phyloP scores from a whole-genome alignment of 441 rosid genomes.

The Caryocar brasiliense region DNA sequence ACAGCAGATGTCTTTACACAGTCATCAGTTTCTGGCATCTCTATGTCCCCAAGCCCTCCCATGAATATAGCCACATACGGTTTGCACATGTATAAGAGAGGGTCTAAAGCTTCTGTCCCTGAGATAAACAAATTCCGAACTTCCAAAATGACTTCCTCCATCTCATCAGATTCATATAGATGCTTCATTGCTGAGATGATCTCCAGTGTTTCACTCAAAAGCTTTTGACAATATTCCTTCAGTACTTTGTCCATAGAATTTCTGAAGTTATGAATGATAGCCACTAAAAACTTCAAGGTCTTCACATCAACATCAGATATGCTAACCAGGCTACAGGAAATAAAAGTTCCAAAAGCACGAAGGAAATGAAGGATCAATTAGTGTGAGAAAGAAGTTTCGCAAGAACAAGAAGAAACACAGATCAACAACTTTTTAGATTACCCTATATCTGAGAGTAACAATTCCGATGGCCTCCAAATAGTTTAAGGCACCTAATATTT shows the following conservation, averaged over 20 bases:
- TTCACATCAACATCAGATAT: constrained; percentile 44
- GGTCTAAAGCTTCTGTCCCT: constrained; percentile 29
- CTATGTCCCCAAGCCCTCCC: constrained; percentile 55
- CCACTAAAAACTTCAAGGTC: constrained; percentile 50
- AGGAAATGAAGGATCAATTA: too few relatives aligned
- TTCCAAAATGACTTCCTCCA: constrained; percentile 52
- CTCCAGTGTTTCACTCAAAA: constrained; percentile 42
- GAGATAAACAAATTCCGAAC: constrained; percentile 56
- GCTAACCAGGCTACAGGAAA: constrained; percentile 44
- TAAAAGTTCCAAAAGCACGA: too few relatives aligned
- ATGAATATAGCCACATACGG: constrained; percentile 60
- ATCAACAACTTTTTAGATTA: too few relatives aligned
- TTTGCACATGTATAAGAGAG: constrained; percentile 36
- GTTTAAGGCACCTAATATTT: too few relatives aligned
- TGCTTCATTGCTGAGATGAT: constrained; percentile 45
- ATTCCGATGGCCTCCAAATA: too few relatives aligned
- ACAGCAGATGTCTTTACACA: constrained; percentile 55
- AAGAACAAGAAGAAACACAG: too few relatives aligned
- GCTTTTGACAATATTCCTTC: constrained; percentile 28
- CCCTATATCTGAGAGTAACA: too few relatives aligned
- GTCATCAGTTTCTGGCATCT: constrained; percentile 52
- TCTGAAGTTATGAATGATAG: constrained; percentile 29
- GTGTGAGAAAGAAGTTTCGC: too few relatives aligned
- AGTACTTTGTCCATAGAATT: constrained; percentile 23
- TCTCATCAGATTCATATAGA: constrained; percentile 45